A percentile compares a stretch with the other conserved stretches of the same genome.
Conservation (phyloP, 2,329 filamentous ascomycete genomes). For the Arthrobotrys sinensis region DNA sequence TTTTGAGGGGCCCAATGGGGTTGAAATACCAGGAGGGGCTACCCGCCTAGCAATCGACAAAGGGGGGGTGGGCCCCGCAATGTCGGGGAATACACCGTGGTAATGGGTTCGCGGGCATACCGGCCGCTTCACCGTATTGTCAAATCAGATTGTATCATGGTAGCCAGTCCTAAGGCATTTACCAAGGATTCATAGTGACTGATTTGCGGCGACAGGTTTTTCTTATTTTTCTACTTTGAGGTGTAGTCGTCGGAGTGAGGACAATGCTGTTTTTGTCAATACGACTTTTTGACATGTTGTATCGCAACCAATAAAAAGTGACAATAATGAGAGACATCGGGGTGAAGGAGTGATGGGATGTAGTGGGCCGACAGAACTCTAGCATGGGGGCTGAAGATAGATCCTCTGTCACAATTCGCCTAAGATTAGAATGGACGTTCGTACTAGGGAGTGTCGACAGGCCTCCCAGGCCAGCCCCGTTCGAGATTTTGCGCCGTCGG, state of each 20-base stretch:
- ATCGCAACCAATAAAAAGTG: slow-evolving; percentile 19
- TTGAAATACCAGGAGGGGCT: slow-evolving; percentile 25
- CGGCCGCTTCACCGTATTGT: slow-evolving; percentile 17
- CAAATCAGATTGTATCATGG: slow-evolving; percentile 33
- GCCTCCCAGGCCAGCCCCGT: slow-evolving; percentile 39
- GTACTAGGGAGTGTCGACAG: slow-evolving; percentile 4
- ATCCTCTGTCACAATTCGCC: slow-evolving; percentile 23
- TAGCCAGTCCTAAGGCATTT: slow-evolving; percentile 17
- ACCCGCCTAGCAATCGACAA: background rate
- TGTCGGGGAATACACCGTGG: slow-evolving; percentile 7
- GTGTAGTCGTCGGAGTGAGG: slow-evolving; percentile 6
- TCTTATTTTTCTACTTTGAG: slow-evolving; percentile 15
- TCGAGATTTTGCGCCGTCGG: slow-evolving; percentile 28
- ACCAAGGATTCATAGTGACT: slow-evolving; percentile 55
- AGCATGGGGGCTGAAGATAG: slow-evolving; percentile 28
- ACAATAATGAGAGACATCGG: slow-evolving; percentile 10
- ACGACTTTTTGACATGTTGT: slow-evolving; percentile 8
- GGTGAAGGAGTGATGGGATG: slow-evolving; percentile 23
- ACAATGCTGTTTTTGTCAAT: background rate
- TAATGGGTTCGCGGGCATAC: slow-evolving; percentile 19
- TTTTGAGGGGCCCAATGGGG: slow-evolving; percentile 1
- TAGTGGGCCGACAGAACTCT: slow-evolving; percentile 28
- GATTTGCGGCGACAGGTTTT: slow-evolving; percentile 11
- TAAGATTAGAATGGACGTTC: slow-evolving; percentile 11
- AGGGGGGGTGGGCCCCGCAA: slow-evolving; percentile 4